Evolutionary conservation across 2,329 filamentous ascomycete species (phyloP), one percentile per base, ranked within the genome.

Genomic region (Fusarium mexicanum): DNA sequence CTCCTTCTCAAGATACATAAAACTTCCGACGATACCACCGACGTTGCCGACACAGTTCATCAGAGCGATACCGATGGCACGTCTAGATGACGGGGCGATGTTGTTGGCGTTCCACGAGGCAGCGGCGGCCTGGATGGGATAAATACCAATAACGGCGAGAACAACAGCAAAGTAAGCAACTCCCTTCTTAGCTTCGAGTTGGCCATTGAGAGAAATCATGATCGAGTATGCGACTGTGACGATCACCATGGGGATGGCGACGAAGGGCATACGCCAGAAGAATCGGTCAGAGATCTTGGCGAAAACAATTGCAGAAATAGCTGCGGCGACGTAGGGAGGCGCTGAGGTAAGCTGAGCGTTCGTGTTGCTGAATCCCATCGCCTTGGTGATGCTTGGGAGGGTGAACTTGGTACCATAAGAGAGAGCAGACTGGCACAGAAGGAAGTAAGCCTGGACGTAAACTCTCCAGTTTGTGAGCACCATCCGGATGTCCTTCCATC

Each of bases 251-350:
- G 75, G 75, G 0, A 64, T 73, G 10, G 59, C 75, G 2, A 77
- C 75, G n/a, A 77, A 77, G 3, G 75, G 75, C 75, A 77, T 77
- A 58, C 75, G 59, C 75, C 75, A 77, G 66, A 60, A 76, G 62
- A 91, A 93, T 3, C 89, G 86, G 77, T 95, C 93, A 0, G 92
- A 92, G 10, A 91, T 79, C 77, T 86, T 92, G 5, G 92, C 92
- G 33, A 93, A 85, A 2, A 83, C 58, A 6, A 94, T 84, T 0
- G 92, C 93, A 1, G 92, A 75, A 6, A 92, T 81, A 1, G 90
- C 91, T 0, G 91, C 92, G 0, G 87, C 87, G 2, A 90, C 87
- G 66, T 90, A 90, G 1, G 88, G 88, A 0, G 89, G 88, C 1
- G 89, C 87, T 2, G 89, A 89, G 78, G 89, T 87, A 14, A 81